Conservation (phyloP, 768 basidiomycete species). For the Scleroderma bovista region DNA sequence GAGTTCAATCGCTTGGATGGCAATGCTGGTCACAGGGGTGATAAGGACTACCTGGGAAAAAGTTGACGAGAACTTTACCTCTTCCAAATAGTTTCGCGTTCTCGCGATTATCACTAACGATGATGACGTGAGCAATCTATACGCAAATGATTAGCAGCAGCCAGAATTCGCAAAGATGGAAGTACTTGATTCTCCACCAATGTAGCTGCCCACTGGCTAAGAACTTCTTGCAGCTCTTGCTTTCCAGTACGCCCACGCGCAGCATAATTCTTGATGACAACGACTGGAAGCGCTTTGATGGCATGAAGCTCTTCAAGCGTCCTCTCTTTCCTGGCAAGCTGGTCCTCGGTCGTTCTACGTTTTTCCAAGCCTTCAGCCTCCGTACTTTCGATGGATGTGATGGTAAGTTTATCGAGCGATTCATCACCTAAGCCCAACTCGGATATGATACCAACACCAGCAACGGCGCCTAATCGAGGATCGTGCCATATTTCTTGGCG, state of each 20-base stretch:
- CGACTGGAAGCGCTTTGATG: slow-evolving; percentile 69
- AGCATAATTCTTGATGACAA: slow-evolving; percentile 79
- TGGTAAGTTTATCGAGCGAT: slow-evolving; percentile 35
- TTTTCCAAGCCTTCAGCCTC: slow-evolving; percentile 11
- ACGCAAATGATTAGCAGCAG: not conserved
- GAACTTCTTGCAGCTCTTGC: slow-evolving; percentile 67
- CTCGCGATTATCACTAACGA: slow-evolving; percentile 86
- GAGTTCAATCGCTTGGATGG: slow-evolving; percentile 61
- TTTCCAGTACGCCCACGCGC: slow-evolving; percentile 48
- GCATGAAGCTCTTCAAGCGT: slow-evolving; percentile 43
- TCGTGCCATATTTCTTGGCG: slow-evolving; percentile 76
- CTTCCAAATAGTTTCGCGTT: slow-evolving; percentile 80
- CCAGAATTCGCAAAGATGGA: not conserved
- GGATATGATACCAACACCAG: slow-evolving; percentile 81
- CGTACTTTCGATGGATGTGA: slow-evolving; percentile 11
- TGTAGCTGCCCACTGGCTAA: slow-evolving; percentile 81
- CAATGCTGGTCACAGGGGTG: not conserved
- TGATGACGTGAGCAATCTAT: slow-evolving; percentile 86
- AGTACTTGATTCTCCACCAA: slow-evolving; percentile 76
- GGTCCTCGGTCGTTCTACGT: slow-evolving; percentile 27
- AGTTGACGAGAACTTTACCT: slow-evolving; percentile 40
- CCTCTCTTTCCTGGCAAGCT: slow-evolving; percentile 25
- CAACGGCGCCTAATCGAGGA: slow-evolving; percentile 75
- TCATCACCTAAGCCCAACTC: slow-evolving; percentile 86
- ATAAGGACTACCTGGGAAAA: not conserved